These are phyloP conservation scores for Chaetomium olivaceum DNA, from an alignment of 2,329 filamentous ascomycete genomes.

Conservation along the genomic window DNA sequence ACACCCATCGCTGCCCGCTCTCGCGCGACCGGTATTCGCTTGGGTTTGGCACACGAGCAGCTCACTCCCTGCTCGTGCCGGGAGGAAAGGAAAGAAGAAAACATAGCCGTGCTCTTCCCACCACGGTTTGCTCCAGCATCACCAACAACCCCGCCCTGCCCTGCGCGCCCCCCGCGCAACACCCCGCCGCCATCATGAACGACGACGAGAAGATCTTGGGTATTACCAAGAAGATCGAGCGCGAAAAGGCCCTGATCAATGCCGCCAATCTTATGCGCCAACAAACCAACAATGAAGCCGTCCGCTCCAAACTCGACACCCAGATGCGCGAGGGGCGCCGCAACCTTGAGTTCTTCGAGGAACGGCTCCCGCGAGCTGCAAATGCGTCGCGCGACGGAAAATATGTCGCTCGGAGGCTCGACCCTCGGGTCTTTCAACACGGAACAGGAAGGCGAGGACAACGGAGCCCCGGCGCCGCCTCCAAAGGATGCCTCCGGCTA, in stretches of 20 bases:
- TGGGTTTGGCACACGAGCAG: constrained; percentile 13
- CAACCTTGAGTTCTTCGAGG: constrained; percentile 95
- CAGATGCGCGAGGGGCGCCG: constrained; percentile 91
- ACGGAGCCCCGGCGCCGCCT: constrained; percentile 63
- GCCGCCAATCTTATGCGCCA: constrained; percentile 93
- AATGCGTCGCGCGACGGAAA: constrained; percentile 71
- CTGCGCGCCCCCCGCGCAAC: constrained; percentile 31
- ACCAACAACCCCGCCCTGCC: constrained; percentile 18
- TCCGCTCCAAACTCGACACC: constrained; percentile 85
- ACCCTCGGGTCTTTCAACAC: constrained; percentile 40
- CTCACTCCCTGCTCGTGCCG: not conserved
- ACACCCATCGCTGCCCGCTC: constrained; percentile 9
- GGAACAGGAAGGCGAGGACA: constrained; percentile 47
- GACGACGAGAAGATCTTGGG: constrained; percentile 69
- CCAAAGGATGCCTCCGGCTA: constrained; percentile 66
- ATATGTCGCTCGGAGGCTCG: constrained; percentile 58
- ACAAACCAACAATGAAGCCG: constrained; percentile 89
- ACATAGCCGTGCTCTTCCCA: not conserved
- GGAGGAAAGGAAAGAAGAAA: constrained; percentile 1
- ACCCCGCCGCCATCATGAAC: constrained; percentile 55
- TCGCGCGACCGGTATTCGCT: constrained; percentile 9
- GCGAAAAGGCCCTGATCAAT: constrained; percentile 92
- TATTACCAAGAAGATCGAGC: constrained; percentile 95
- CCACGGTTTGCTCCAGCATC: not conserved
- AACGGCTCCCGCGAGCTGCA: constrained; percentile 84